phyloP scores from a whole-genome alignment of 257 asterid species.

The Solanum arcanum region DNA sequence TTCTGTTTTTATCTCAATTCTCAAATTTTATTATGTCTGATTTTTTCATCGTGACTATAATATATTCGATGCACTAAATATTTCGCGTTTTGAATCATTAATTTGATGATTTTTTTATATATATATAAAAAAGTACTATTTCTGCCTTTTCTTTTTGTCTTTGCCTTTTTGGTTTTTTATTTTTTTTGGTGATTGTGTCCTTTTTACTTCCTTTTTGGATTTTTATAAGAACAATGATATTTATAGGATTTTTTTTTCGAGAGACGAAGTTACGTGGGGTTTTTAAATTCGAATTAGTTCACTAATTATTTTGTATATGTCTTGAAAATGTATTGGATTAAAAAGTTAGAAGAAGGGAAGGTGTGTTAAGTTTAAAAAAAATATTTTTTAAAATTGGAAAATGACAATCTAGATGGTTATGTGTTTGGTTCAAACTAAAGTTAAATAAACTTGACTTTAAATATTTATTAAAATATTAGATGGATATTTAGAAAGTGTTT shows the following conservation, averaged over 20 bases:
- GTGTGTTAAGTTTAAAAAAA: too few species aligned
- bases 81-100: neutral
- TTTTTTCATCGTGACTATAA: too few species aligned
- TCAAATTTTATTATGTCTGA: too few species aligned
- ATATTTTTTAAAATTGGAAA: too few species aligned
- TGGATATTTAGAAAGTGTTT: neutral
- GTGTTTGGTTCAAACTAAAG: neutral
- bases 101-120: neutral
- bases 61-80: fast-evolving
- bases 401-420: neutral
- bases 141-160: neutral
- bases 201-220: neutral
- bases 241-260: too few species aligned
- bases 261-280: too few species aligned
- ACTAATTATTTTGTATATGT: too few species aligned
- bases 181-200: neutral
- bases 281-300: too few species aligned
- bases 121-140: too few species aligned
- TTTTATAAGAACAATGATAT: neutral
- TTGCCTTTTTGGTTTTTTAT: neutral
- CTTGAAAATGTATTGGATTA: too few species aligned
- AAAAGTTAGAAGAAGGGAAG: too few species aligned
- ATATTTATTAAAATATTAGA: neutral
- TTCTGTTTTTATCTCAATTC: neutral
- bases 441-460: neutral